Evolutionary conservation across 192 early-diverging fungal genomes (phyloP).

Genomic region (Jimgerdemannia lactiflua): DNA sequence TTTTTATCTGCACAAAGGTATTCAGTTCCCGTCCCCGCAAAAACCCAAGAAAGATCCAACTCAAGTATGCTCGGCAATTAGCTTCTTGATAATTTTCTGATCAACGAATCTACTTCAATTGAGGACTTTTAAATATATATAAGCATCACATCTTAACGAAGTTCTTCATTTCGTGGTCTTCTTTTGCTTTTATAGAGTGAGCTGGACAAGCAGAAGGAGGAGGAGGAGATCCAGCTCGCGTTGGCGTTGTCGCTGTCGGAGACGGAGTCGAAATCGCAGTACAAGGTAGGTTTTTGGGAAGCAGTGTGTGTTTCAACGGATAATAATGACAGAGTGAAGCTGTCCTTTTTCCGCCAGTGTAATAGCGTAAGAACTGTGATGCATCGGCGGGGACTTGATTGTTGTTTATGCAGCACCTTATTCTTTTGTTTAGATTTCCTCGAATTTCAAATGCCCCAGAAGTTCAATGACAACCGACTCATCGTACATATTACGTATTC

Average conservation of each 20-base stretch:
- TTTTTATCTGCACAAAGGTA: constrained; percentile 19
- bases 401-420: neutral
- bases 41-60: constrained; percentile 75
- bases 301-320: neutral
- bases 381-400: too few relatives aligned
- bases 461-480: neutral
- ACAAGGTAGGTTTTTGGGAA: constrained; percentile 4
- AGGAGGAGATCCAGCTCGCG: constrained; percentile 92
- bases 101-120: too few relatives aligned
- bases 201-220: constrained; percentile 87
- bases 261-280: constrained; percentile 34
- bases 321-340: too few relatives aligned
- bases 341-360: too few relatives aligned
- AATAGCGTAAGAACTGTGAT: too few relatives aligned
- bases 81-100: neutral
- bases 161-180: neutral
- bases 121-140: too few relatives aligned
- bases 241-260: constrained; percentile 86
- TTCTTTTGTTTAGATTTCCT: neutral
- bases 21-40: constrained; percentile 74
- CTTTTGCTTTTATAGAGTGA: constrained; percentile 38
- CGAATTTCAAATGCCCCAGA: too few relatives aligned
- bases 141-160: neutral
- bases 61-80: constrained; percentile 31
- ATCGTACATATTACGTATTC: neutral